These are phyloP conservation scores for Oryza glumipatula DNA, from an alignment of 176 grass and related monocot species.

Conservation along the genomic window DNA sequence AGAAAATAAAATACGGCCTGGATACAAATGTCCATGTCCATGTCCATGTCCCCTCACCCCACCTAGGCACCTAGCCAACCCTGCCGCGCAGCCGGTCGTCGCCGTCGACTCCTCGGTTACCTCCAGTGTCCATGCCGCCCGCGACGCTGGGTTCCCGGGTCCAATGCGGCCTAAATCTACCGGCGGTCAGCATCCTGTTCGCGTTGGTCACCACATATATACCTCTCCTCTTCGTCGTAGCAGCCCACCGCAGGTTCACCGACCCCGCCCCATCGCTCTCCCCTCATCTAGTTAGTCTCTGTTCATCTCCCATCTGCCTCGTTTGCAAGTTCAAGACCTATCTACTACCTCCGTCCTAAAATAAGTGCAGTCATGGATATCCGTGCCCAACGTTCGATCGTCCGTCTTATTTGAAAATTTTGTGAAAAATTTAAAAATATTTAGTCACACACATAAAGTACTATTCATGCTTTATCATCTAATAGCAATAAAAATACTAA, in stretches of 20 bases:
- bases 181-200: background rate
- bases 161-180: background rate
- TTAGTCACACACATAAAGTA: too few species aligned
- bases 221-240: background rate
- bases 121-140: too few species aligned
- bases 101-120: background rate
- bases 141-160: background rate
- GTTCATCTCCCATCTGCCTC: background rate
- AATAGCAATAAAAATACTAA: too few species aligned
- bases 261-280: background rate
- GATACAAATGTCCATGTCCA: too few species aligned
- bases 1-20: too few species aligned
- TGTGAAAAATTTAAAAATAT: too few species aligned
- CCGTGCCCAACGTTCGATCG: too few species aligned
- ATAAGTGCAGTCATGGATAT: too few species aligned
- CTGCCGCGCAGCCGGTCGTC: background rate
- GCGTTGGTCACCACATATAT: background rate
- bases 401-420: too few species aligned
- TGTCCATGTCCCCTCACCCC: too few species aligned
- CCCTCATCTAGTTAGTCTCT: background rate
- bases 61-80: background rate
- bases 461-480: too few species aligned
- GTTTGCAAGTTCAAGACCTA: background rate
- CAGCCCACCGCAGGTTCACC: background rate
- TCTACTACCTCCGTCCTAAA: background rate